Percentiles rank a stretch among this genome's conserved stretches.
Conservation (phyloP, 805 yeast species). For the Tetrapisispora arboricola region DNA sequence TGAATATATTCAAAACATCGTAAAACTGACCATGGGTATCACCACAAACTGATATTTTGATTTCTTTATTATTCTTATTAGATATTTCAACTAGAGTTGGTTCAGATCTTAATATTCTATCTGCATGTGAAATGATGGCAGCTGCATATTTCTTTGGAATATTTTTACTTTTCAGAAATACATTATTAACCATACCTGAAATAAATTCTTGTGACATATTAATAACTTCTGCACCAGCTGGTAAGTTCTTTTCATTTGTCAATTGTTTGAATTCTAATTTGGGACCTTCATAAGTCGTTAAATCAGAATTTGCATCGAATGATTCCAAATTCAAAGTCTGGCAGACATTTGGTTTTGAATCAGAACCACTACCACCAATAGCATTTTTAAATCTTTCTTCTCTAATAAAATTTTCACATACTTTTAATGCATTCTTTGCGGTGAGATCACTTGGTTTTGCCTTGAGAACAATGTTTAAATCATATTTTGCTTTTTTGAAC, state of each 20-base stretch:
- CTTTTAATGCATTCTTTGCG: slow-evolving; percentile 52
- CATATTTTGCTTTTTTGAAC: slow-evolving; percentile 62
- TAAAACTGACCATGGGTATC: slow-evolving; percentile 97
- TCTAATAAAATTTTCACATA: slow-evolving; percentile 56
- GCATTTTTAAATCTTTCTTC: slow-evolving; percentile 78
- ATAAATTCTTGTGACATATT: slow-evolving; percentile 48
- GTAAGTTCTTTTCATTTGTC: slow-evolving; percentile 17
- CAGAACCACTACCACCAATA: slow-evolving; percentile 54
- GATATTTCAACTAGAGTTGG: slow-evolving; percentile 65
- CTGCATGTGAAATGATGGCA: slow-evolving; percentile 67
- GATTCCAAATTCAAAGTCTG: slow-evolving; percentile 19
- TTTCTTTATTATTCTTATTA: slow-evolving; percentile 18
- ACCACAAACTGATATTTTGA: slow-evolving; percentile 76
- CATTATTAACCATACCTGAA: slow-evolving; percentile 45
- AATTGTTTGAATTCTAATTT: slow-evolving; percentile 22
- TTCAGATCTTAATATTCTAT: slow-evolving; percentile 53
- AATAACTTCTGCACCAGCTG: slow-evolving; percentile 25
- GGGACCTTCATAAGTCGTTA: slow-evolving; percentile 23
- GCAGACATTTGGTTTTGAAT: slow-evolving; percentile 19
- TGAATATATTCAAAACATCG: slow-evolving; percentile 75
- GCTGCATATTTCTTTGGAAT: slow-evolving; percentile 76
- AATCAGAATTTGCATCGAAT: slow-evolving; percentile 26
- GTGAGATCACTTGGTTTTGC: slow-evolving; percentile 58
- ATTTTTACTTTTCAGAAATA: slow-evolving; percentile 64
- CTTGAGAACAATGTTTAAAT: slow-evolving; percentile 52